phyloP scores from a whole-genome alignment of 2,329 filamentous ascomycete genomes.

The Simplicillium sp. region DNA sequence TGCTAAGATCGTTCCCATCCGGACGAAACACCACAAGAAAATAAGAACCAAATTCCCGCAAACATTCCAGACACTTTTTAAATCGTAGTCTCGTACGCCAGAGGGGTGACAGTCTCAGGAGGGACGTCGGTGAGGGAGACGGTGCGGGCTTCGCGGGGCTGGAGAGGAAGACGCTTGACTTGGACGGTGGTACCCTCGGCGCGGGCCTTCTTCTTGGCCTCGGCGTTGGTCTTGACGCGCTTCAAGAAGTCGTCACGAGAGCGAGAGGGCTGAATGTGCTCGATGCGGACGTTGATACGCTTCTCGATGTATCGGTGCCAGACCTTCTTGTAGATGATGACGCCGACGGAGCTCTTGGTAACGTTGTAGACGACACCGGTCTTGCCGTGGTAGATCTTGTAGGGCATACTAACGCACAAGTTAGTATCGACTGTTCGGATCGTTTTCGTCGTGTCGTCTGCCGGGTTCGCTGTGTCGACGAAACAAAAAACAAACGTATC shows the following conservation, averaged over 20 bases:
- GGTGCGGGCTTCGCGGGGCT: slow-evolving; percentile 71
- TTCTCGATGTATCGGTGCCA: slow-evolving; percentile 99
- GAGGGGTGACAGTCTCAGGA: slow-evolving; percentile 83
- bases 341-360: slow-evolving; percentile 92
- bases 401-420: slow-evolving; percentile 65
- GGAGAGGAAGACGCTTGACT: slow-evolving; percentile 82
- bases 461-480: no score
- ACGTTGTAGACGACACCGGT: slow-evolving; percentile 98
- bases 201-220: slow-evolving; percentile 89
- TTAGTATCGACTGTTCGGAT: slow-evolving; percentile 21
- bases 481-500: no score
- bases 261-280: slow-evolving; percentile 92
- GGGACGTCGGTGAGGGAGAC: slow-evolving; percentile 73
- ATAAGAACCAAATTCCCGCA: slow-evolving; percentile 22
- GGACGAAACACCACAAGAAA: slow-evolving; percentile 32
- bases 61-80: slow-evolving; percentile 40
- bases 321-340: slow-evolving; percentile 99
- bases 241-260: slow-evolving; percentile 94
- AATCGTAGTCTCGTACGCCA: slow-evolving; percentile 98
- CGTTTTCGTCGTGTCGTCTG: slow-evolving; percentile 1
- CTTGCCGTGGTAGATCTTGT: slow-evolving; percentile 99
- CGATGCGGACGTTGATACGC: slow-evolving; percentile 97
- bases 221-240: slow-evolving; percentile 94
- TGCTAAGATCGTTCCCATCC: slow-evolving; percentile 34
- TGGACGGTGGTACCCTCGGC: slow-evolving; percentile 75